These are phyloP conservation scores for Botrytis fragariae DNA, from an alignment of 2,329 filamentous ascomycete species.

Conservation along the genomic window DNA sequence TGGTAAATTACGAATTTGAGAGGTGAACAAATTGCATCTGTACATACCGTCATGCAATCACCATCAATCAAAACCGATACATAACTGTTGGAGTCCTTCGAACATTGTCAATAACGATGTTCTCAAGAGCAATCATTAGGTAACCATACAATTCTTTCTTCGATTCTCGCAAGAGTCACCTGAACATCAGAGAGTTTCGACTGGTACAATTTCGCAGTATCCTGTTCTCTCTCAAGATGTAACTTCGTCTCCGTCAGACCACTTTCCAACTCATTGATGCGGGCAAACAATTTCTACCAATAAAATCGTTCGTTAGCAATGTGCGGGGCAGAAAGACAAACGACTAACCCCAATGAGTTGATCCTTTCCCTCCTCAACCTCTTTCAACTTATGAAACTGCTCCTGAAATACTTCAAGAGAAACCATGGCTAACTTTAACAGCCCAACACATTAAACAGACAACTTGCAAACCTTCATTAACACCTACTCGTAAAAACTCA, in stretches of 20 bases:
- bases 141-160: neutral
- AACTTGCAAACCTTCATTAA: neutral
- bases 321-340: neutral
- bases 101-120: neutral
- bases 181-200: slow-evolving; percentile 10
- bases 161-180: neutral
- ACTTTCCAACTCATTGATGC: slow-evolving; percentile 20
- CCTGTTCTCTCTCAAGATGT: slow-evolving; percentile 23
- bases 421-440: slow-evolving; percentile 16
- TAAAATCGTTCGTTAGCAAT: neutral
- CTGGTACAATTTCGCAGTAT: slow-evolving; percentile 20
- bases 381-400: slow-evolving; percentile 21
- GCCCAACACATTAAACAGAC: neutral
- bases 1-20: neutral
- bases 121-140: neutral
- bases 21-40: neutral
- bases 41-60: slow-evolving; percentile 42
- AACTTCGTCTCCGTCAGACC: slow-evolving; percentile 16
- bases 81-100: slow-evolving; percentile 29
- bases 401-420: slow-evolving; percentile 22
- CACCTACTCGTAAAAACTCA: neutral
- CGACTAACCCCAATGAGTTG: slow-evolving; percentile 20
- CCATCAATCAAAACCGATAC: slow-evolving; percentile 42
- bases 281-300: slow-evolving; percentile 16
- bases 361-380: slow-evolving; percentile 18